Evolutionary conservation across 768 basidiomycete genomes (phyloP).

Genomic region (Austroboletus festivus): DNA sequence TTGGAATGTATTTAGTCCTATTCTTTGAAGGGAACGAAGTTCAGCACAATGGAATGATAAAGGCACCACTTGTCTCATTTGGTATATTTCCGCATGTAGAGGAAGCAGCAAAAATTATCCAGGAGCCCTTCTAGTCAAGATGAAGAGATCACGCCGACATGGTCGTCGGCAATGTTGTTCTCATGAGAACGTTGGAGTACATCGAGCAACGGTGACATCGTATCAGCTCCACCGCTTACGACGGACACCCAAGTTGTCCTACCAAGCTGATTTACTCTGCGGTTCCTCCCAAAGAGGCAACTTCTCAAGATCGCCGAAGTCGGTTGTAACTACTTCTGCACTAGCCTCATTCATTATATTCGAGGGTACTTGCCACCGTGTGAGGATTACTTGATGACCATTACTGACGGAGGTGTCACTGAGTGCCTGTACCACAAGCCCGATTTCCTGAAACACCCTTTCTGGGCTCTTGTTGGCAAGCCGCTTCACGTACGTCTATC

Average conservation of each 20-base stretch:
- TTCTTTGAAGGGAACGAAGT: conserved; percentile 8
- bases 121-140: too few relatives aligned
- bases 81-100: neutral
- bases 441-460: conserved; percentile 5
- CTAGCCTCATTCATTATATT: neutral
- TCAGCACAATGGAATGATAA: conserved; percentile 3
- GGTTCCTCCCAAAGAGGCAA: conserved; percentile 15
- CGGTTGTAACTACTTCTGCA: conserved; percentile 18
- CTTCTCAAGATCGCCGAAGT: conserved; percentile 9
- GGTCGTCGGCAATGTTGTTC: neutral
- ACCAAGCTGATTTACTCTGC: neutral
- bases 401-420: too few relatives aligned
- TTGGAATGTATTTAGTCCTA: conserved; percentile 2
- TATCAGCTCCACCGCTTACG: neutral
- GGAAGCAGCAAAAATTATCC: neutral
- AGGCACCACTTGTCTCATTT: conserved; percentile 8
- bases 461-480: neutral
- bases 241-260: neutral
- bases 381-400: conserved; percentile 2
- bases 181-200: neutral
- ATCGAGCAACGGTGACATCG: conserved; percentile 6
- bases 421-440: too few relatives aligned
- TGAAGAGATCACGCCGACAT: too few relatives aligned
- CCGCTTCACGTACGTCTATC: neutral
- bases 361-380: conserved; percentile 15